Conservation (phyloP, 2,329 filamentous ascomycete species). For the Aspergillus candidus region DNA sequence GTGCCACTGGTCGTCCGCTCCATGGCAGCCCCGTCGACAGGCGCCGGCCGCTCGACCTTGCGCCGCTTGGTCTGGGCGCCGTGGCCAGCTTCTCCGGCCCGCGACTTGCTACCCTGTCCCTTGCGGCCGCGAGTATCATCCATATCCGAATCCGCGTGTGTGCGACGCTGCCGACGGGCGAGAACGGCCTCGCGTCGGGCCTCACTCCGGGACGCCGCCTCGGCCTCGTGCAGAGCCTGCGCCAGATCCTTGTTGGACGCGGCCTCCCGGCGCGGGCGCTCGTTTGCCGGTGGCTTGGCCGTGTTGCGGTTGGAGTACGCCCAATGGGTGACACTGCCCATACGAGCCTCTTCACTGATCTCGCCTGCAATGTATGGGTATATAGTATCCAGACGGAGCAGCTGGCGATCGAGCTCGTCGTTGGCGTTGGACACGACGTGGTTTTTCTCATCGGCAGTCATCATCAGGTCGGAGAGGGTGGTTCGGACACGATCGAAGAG, state of each 20-base stretch:
- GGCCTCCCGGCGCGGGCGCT: conserved; percentile 71
- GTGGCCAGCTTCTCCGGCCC: conserved; percentile 22
- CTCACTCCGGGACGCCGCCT: conserved; percentile 78
- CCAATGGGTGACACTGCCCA: conserved; percentile 90
- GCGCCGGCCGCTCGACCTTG: conserved; percentile 66
- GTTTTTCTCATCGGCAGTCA: conserved; percentile 94
- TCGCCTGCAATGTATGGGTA: conserved; percentile 82
- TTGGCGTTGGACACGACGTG: conserved; percentile 92
- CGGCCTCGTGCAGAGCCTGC: conserved; percentile 70
- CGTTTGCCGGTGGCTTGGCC: conserved; percentile 54
- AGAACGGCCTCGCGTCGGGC: conserved; percentile 74
- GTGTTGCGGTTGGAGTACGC: conserved; percentile 77
- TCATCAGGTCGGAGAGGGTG: conserved; percentile 76
- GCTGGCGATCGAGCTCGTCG: conserved; percentile 77
- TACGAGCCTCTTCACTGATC: conserved; percentile 89
- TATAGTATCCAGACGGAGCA: conserved; percentile 76
- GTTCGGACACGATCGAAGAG: conserved; percentile 72
- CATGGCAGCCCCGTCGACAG: conserved; percentile 32
- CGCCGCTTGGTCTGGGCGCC: conserved; percentile 61
- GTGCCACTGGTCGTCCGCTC: conserved; percentile 36
- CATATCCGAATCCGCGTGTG: conserved; percentile 70
- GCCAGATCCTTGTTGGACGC: conserved; percentile 63
- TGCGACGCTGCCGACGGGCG: conserved; percentile 67
- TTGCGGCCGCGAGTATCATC: conserved; percentile 60
- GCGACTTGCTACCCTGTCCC: conserved; percentile 51